Evolutionary conservation across 768 basidiomycete species (phyloP).

Genomic region (Lentinula guzmanii): DNA sequence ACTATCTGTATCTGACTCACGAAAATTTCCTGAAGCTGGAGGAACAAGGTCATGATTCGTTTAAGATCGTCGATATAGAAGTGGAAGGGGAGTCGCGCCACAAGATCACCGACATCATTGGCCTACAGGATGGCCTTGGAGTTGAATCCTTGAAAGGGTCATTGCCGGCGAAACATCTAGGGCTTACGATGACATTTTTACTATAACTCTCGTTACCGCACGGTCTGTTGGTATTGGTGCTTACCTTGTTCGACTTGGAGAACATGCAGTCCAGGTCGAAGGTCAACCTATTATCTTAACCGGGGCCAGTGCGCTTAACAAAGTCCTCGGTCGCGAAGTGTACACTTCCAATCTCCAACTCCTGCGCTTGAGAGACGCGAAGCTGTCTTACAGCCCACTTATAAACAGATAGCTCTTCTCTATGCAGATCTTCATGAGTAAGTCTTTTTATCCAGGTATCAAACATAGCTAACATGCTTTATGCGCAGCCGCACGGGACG

Average conservation of each 20-base stretch:
- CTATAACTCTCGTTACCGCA: constrained; percentile 96
- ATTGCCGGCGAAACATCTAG: constrained; percentile 98
- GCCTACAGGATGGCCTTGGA: constrained; percentile 94
- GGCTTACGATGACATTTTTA: constrained; percentile 99
- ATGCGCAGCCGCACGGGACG: constrained; percentile 74
- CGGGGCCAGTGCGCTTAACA: constrained; percentile 94
- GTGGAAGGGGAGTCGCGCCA: constrained; percentile 83
- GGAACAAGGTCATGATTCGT: constrained; percentile 73
- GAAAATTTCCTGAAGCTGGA: constrained; percentile 87
- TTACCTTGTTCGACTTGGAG: constrained; percentile 95
- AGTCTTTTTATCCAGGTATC: constrained; percentile 23
- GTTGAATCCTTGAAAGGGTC: constrained; percentile 93
- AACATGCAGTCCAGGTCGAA: constrained; percentile 97
- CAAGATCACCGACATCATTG: constrained; percentile 95
- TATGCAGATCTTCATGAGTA: constrained; percentile 98
- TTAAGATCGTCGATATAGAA: constrained; percentile 80
- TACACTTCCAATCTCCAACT: constrained; percentile 98
- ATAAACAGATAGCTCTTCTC: constrained; percentile 88
- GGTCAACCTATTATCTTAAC: constrained; percentile 99
- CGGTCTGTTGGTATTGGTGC: constrained; percentile 99
- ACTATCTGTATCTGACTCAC: constrained; percentile 92
- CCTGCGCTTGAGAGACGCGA: constrained; percentile 71
- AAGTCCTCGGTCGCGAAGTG: constrained; percentile 97
- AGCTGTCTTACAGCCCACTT: constrained; percentile 76
- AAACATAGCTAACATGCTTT: constrained; percentile 4